A percentile compares a stretch with the other conserved stretches of the same genome.
Evolutionary conservation across 768 basidiomycete species (phyloP).

Genomic region (Agaricus sinodeliciosus): DNA sequence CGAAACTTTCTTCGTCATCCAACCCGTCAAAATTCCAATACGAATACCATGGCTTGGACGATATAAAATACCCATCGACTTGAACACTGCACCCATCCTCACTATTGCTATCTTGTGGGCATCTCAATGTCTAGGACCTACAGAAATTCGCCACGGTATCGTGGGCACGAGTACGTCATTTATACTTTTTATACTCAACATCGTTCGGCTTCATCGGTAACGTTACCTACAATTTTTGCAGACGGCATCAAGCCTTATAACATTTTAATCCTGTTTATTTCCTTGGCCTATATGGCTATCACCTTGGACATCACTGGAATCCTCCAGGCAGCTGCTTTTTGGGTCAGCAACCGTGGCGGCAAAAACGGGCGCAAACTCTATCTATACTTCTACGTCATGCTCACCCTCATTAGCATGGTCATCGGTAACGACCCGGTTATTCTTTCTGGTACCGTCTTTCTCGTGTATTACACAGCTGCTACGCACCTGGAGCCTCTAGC

Average conservation of each 20-base stretch:
- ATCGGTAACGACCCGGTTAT: slow-evolving; percentile 96
- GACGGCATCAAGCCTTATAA: slow-evolving; percentile 85
- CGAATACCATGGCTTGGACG: slow-evolving; percentile 24
- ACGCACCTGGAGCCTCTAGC: slow-evolving; percentile 48
- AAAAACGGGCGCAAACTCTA: slow-evolving; percentile 66
- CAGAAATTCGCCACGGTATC: slow-evolving; percentile 65
- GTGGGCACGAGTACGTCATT: slow-evolving; percentile 33
- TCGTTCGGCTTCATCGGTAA: neutral
- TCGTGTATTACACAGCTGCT: slow-evolving; percentile 81
- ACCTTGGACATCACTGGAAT: slow-evolving; percentile 88
- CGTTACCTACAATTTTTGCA: slow-evolving; percentile 15
- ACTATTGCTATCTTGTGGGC: slow-evolving; percentile 50
- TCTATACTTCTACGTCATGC: slow-evolving; percentile 77
- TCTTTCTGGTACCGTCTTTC: slow-evolving; percentile 83
- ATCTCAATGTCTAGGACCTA: slow-evolving; percentile 42
- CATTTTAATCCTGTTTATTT: slow-evolving; percentile 89
- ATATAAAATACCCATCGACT: slow-evolving; percentile 33
- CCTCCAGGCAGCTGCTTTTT: slow-evolving; percentile 81
- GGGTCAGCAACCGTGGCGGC: slow-evolving; percentile 79
- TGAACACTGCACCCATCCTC: slow-evolving; percentile 48
- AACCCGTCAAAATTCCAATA: slow-evolving; percentile 30
- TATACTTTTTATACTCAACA: neutral
- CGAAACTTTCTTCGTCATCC: slow-evolving; percentile 48
- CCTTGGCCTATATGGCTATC: slow-evolving; percentile 88
- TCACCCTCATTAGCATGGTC: slow-evolving; percentile 67